Percentiles rank a stretch among this genome's conserved stretches.
Evolutionary conservation across 805 yeast genomes (phyloP).

Genomic region (Spencermartinsiella europaea): DNA sequence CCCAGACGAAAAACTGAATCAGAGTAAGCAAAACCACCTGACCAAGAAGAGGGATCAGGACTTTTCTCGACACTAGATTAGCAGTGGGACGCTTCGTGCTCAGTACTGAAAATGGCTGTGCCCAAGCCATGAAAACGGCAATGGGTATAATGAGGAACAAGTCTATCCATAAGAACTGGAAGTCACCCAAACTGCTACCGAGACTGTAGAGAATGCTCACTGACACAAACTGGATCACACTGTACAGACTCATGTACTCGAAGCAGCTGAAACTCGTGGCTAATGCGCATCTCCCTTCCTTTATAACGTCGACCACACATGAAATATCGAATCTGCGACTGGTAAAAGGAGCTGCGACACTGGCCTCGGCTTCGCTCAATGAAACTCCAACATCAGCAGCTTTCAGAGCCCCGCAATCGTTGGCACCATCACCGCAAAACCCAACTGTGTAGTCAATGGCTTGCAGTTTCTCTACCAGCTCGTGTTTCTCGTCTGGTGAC

Average conservation of each 20-base stretch:
- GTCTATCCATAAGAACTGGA: constrained; percentile 93
- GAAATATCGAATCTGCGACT: constrained; percentile 85
- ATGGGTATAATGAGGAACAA: constrained; percentile 84
- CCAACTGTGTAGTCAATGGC: constrained; percentile 86
- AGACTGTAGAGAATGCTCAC: constrained; percentile 78
- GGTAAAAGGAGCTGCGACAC: constrained; percentile 98
- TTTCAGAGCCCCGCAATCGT: constrained; percentile 96
- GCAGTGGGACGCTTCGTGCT: constrained; percentile 85
- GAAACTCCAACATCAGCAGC: constrained; percentile 98
- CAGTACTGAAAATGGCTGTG: constrained; percentile 61
- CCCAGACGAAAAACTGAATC: constrained; percentile 72
- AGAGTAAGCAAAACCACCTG: constrained; percentile 58
- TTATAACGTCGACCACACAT: constrained; percentile 85
- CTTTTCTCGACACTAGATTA: constrained; percentile 82
- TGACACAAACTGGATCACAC: constrained; percentile 91
- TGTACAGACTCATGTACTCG: constrained; percentile 95
- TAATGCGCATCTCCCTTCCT: constrained; percentile 90
- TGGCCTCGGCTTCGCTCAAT: constrained; percentile 94
- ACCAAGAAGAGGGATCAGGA: constrained; percentile 75
- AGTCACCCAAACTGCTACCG: constrained; percentile 93
- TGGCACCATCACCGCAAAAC: constrained; percentile 99
- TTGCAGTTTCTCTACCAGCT: constrained; percentile 82
- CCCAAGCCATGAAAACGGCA: constrained; percentile 97
- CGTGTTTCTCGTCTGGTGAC: constrained; percentile 99
- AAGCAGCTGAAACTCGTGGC: constrained; percentile 96